phyloP scores from a whole-genome alignment of 2,329 filamentous ascomycete genomes.

The Mollisiaceae sp. region DNA sequence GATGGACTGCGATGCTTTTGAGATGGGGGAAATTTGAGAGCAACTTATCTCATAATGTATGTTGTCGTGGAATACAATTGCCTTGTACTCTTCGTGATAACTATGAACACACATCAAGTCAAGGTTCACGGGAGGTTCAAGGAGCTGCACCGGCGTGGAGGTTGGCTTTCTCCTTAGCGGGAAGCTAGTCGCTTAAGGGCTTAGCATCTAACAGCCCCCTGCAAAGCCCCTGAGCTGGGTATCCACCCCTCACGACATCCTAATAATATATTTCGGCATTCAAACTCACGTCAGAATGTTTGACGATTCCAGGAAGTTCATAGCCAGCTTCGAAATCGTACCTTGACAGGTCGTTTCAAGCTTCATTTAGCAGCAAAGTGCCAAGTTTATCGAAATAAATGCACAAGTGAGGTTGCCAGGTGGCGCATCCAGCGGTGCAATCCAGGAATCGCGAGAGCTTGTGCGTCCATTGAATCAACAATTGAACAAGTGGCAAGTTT shows the following conservation, averaged over 20 bases:
- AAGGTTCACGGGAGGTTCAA: conserved; percentile 12
- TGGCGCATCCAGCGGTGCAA: too few species aligned
- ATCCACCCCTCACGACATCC: background rate
- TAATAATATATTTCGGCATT: conserved; percentile 6
- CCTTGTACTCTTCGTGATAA: background rate
- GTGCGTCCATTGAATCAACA: too few species aligned
- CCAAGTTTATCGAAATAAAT: too few species aligned
- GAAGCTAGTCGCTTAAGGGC: background rate
- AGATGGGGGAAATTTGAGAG: background rate
- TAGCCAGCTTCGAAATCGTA: too few species aligned
- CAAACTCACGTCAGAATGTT: background rate
- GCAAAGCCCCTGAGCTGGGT: conserved; percentile 13
- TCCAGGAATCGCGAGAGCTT: too few species aligned
- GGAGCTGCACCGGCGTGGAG: conserved; percentile 7
- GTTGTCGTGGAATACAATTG: background rate
- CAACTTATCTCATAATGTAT: background rate
- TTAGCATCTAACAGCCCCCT: background rate
- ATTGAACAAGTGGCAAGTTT: too few species aligned
- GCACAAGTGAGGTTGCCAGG: too few species aligned
- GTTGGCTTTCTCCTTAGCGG: conserved; percentile 7
- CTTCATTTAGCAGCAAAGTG: too few species aligned
- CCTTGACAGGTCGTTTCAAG: too few species aligned
- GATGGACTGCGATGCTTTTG: background rate
- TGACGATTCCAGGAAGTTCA: too few species aligned
- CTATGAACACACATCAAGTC: background rate